A percentile compares a stretch with the other conserved stretches of the same genome.
Conservation (phyloP, 1,284 basidiomycete genomes). For the Ganoderma leucocontextum region DNA sequence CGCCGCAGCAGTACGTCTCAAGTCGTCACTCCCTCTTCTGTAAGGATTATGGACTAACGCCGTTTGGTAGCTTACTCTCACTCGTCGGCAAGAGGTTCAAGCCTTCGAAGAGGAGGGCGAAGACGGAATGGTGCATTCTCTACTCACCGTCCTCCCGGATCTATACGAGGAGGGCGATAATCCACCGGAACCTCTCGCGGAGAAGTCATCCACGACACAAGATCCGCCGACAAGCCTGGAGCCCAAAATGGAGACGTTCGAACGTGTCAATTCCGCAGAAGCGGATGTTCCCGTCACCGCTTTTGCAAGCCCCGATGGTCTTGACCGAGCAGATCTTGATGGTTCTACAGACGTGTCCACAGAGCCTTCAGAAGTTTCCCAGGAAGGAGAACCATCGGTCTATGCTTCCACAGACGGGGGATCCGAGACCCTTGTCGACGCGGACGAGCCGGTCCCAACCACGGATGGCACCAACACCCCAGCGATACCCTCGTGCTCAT, state of each 20-base stretch:
- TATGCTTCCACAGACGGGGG: background rate
- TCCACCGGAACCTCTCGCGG: background rate
- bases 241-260: conserved; percentile 18
- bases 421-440: background rate
- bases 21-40: background rate
- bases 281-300: background rate
- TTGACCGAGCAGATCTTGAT: background rate
- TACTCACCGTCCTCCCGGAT: conserved; percentile 77
- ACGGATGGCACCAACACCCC: background rate
- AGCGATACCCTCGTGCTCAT: background rate
- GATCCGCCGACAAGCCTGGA: background rate
- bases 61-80: conserved; percentile 60
- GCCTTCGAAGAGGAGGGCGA: conserved; percentile 68
- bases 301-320: background rate
- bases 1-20: conserved; percentile 72
- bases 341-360: background rate
- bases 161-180: conserved; percentile 55
- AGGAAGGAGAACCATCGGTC: background rate
- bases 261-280: background rate
- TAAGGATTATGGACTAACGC: background rate
- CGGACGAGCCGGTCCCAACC: background rate
- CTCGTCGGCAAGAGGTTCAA: conserved; percentile 66
- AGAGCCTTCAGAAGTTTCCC: background rate
- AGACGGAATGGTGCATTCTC: conserved; percentile 87
- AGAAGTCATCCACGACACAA: background rate